Conservation (phyloP, 331 rosid genomes). For the Dryas integrifolia region DNA sequence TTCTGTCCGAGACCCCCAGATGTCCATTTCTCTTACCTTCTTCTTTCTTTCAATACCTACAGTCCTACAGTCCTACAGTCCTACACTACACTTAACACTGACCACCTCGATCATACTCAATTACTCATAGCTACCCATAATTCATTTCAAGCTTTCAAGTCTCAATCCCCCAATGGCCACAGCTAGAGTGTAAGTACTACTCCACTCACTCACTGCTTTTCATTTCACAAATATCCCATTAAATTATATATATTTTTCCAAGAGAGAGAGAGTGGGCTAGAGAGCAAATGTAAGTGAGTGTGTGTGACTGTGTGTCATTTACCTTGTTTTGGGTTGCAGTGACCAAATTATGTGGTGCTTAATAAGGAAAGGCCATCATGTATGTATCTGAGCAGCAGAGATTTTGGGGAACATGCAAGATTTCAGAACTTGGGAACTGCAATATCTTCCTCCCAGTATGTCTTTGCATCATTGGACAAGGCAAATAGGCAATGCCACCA, state of each 20-base stretch:
- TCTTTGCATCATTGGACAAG: no score
- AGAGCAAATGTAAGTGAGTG: background rate
- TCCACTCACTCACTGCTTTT: background rate
- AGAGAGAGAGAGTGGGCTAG: conserved; percentile 6
- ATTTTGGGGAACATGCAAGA: conserved; percentile 59
- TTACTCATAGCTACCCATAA: no score
- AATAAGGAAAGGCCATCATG: conserved; percentile 45
- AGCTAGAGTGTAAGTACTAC: background rate
- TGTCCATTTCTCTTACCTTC: conserved; percentile 38
- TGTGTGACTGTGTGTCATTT: conserved; percentile 7
- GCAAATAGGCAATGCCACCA: no score
- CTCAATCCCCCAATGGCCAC: no score
- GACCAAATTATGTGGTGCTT: conserved; percentile 31
- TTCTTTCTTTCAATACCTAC: background rate
- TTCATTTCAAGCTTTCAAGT: no score
- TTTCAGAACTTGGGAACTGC: conserved; percentile 37
- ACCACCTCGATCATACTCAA: no score
- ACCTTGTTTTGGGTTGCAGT: conserved; percentile 39
- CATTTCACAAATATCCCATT: background rate
- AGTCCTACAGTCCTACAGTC: no score
- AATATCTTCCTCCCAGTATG: background rate
- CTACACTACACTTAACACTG: no score
- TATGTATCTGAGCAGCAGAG: conserved; percentile 11
- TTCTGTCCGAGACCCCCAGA: conserved; percentile 30
- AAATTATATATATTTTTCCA: background rate